Base-by-base conservation (phyloP, 2,329 filamentous ascomycete genomes). In the Pseudogymnoascus sp. region DNA sequence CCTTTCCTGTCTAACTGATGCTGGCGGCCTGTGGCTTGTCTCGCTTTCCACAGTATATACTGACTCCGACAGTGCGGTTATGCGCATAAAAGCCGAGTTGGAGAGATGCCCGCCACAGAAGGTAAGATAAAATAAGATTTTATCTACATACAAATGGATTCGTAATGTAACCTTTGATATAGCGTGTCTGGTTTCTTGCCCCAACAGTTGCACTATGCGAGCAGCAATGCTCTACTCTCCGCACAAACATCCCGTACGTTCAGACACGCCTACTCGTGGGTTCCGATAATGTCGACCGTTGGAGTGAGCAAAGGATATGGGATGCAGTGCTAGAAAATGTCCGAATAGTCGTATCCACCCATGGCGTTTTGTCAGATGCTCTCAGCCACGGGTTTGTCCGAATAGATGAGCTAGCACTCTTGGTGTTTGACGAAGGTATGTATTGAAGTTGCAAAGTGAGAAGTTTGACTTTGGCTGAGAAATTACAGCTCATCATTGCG, bases 151-250 rank as follows among this genome's bases (percentile, higher is more conserved):
- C 28, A 19, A 34, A 34, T 34, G n/a, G 16, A 34, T 34, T 16
- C n/a, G 13, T n/a, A 34, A 28, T 36, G 6, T 60, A 45, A 28
- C 60, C 25, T 34, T 57, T 5, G 28, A 36, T 48, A 66, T 72
- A 68, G 85, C 73, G 85, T 3, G 78, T 90, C 8, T 93, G 90
- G 90, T 91, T 93, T 69, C 77, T 91, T 43, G 83, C 86, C 0
- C 89, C 89, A 0, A 92, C 87, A 0, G 82, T 90, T 3, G 77
- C 83, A 1, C 78, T 93, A 0, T 89, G 86, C 64, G 70, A 77
- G 5, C 90, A 93, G 68, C 90, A 93, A 71, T 78, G 80, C 68
- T 75, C 78, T 2, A 84, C 85, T 19, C 80, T 93, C 60, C 75
- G 77, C 8, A 73, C 79, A 0, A 85, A 90, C 64, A 82, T 90